Conservation (phyloP, 2,329 filamentous ascomycete species). For the Elsinoe necatrix region DNA sequence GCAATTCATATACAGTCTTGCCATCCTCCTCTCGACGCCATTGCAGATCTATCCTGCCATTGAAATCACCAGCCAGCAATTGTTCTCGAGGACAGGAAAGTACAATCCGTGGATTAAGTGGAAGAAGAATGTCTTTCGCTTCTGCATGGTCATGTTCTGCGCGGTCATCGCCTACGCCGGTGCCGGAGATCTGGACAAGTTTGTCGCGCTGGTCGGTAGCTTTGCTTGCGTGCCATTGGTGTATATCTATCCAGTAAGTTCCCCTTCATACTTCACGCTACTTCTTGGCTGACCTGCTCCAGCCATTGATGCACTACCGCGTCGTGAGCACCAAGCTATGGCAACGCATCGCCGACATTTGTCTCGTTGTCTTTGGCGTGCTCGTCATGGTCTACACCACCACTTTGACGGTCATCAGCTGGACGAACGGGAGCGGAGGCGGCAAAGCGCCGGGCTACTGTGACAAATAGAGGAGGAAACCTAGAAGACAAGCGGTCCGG, state of each 20-base stretch:
- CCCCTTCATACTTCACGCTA: neutral
- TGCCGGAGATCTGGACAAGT: conserved; percentile 90
- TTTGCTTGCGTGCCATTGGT: conserved; percentile 97
- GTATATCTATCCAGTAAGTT: conserved; percentile 90
- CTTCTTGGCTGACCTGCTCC: conserved; percentile 11
- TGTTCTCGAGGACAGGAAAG: conserved; percentile 91
- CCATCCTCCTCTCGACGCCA: conserved; percentile 91
- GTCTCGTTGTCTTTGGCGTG: conserved; percentile 72
- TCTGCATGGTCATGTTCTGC: conserved; percentile 81
- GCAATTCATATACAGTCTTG: conserved; percentile 93
- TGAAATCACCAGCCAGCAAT: conserved; percentile 85
- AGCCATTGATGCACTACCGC: conserved; percentile 85
- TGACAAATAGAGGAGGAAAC: conserved; percentile 32
- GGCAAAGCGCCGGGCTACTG: conserved; percentile 55
- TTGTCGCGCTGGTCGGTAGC: conserved; percentile 89
- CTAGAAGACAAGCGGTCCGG: neutral
- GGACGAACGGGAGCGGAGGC: conserved; percentile 54
- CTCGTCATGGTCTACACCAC: conserved; percentile 91
- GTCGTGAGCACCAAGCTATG: conserved; percentile 62
- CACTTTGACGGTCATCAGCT: conserved; percentile 73
- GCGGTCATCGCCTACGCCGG: conserved; percentile 84
- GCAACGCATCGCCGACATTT: conserved; percentile 64
- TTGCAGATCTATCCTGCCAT: conserved; percentile 97
- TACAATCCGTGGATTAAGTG: conserved; percentile 99
- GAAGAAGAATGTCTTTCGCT: conserved; percentile 97